phyloP scores from a whole-genome alignment of 495 filamentous ascomycete genomes.

The Penicillium robsamsonii region DNA sequence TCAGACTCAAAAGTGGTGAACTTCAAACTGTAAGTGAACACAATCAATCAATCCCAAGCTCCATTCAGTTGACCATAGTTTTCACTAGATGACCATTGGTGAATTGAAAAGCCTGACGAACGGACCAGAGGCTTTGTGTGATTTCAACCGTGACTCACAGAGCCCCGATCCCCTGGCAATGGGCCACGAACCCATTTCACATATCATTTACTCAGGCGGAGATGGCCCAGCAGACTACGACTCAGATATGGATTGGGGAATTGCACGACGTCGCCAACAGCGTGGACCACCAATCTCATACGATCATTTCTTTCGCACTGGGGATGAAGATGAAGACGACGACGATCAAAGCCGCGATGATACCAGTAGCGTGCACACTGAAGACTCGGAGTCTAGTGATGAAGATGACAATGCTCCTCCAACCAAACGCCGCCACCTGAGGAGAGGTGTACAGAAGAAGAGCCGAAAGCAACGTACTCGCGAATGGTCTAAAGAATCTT shows the following conservation, averaged over 20 bases:
- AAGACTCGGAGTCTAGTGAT: background rate
- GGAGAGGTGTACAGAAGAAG: constrained; percentile 3
- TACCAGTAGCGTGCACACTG: background rate
- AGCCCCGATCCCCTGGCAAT: constrained; percentile 18
- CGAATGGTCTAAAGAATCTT: constrained; percentile 15
- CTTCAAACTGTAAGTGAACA: constrained; percentile 39
- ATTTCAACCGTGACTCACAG: constrained; percentile 19
- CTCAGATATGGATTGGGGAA: constrained; percentile 4
- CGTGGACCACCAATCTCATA: background rate
- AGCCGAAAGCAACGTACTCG: background rate
- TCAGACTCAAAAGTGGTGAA: constrained; percentile 49
- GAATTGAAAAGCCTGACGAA: constrained; percentile 34
- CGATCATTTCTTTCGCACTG: background rate
- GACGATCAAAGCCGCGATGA: background rate
- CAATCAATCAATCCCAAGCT: background rate
- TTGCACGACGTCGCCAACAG: constrained; percentile 1
- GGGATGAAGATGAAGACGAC: background rate
- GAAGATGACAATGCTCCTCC: background rate
- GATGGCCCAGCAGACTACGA: constrained; percentile 13
- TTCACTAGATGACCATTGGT: constrained; percentile 27
- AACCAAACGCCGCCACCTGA: constrained; percentile 1
- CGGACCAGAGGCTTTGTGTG: constrained; percentile 29
- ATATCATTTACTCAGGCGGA: background rate
- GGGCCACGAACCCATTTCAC: background rate
- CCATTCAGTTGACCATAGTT: constrained; percentile 14